Evolutionary conservation across 2,329 filamentous ascomycete species (phyloP), one percentile per base, ranked within the genome.

Genomic region (Zasmidium cellare): DNA sequence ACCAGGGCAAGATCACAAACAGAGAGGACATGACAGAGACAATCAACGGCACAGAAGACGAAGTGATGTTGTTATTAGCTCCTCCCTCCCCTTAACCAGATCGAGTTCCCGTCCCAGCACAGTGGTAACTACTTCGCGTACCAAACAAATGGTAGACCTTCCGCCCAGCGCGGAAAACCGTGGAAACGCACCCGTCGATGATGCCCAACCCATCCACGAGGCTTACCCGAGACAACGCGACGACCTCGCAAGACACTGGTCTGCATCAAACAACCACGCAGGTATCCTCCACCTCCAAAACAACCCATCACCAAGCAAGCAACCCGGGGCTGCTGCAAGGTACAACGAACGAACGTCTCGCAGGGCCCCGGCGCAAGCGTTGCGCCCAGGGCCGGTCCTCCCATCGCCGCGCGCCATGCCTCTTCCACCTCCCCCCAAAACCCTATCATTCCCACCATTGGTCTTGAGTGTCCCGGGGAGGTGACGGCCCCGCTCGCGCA

Each of bases 401-500:
- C 41, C 31, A 18, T 55, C 46, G 46, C 51, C 31, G 44, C 46
- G 25, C 24, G 24, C 45, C 49, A 22, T 22, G 35, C n/a, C 38
- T 57, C 22, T 31, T 7, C 28, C 7, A 31, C 41, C 46, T 41
- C 35, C 18, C 41, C 6, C 44, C 20, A 20, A 48, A 61, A 62
- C 53, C 53, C 55, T 59, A 62, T 59, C 41, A 28, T 28, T 28
- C 25, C n/a, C 14, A 14, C 25, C 46, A 53, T 18, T 62, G 57
- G 54, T 35, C 19, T 24, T 35, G 51, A 46, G 45, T 31, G 51
- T 50, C 19, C 48, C 58, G 55, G 57, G 56, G 52, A 48, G 46
- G 23, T 16, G 14, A 49, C 58, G 54, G 55, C 60, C 55, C 60
- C 58, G 60, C 56, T 53, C 22, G 50, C 50, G 49, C 35, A 55